phyloP scores from a whole-genome alignment of 73 alveolate species.

The Paramecium pentaurelia region DNA sequence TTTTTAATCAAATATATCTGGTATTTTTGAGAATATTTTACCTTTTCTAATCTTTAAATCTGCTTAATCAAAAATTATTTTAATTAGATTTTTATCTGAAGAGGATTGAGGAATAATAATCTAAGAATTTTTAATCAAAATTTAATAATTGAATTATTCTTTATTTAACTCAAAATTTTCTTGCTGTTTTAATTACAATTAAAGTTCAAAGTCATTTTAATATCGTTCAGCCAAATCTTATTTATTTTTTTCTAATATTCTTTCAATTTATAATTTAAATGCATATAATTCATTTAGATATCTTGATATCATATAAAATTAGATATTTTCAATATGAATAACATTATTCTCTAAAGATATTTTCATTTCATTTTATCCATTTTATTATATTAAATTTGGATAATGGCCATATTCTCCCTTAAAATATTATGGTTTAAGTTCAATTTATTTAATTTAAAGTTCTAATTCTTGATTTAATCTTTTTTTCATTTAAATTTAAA shows the following conservation, averaged over 20 bases:
- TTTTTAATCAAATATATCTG: not conserved
- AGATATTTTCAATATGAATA: constrained; percentile 1
- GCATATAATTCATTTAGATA: constrained; percentile 12
- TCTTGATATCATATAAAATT: not conserved
- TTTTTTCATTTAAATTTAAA: not conserved
- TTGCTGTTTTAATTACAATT: not conserved
- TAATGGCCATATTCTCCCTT: not conserved
- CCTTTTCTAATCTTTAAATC: not conserved
- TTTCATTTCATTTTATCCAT: not conserved
- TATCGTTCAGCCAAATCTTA: not conserved
- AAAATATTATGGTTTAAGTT: not conserved
- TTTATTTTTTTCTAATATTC: not conserved
- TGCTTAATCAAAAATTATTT: constrained; percentile 7
- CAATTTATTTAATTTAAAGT: not conserved
- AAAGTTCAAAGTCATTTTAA: not conserved
- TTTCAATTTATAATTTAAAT: not conserved
- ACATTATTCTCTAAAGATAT: not conserved
- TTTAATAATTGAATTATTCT: not conserved
- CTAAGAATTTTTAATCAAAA: not conserved
- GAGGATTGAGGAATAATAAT: not conserved
- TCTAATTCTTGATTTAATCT: not conserved
- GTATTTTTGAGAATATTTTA: not conserved
- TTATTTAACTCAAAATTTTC: not conserved
- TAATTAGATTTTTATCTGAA: not conserved
- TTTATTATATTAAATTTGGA: not conserved